These are phyloP conservation scores for Raddia guianensis DNA, from an alignment of 176 grass and related monocot genomes.

Conservation along the genomic window DNA sequence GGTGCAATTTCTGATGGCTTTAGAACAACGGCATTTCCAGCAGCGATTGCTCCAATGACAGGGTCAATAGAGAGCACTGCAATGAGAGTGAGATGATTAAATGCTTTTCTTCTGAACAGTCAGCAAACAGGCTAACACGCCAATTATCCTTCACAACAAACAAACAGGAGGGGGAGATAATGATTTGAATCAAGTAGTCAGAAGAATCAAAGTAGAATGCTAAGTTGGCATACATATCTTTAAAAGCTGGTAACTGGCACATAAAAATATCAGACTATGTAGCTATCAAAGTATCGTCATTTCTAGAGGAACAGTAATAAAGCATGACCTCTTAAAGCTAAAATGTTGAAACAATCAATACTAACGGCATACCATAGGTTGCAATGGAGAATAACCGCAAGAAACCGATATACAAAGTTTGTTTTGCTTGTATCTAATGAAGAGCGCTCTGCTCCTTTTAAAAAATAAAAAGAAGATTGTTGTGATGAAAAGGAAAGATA, in stretches of 20 bases:
- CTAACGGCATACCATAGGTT: neutral
- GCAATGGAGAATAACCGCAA: neutral
- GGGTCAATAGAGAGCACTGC: constrained; percentile 84
- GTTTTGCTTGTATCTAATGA: neutral
- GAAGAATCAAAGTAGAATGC: neutral
- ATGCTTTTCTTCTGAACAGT: neutral
- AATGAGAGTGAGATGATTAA: constrained; percentile 8
- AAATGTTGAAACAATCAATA: constrained; percentile 26
- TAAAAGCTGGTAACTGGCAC: neutral
- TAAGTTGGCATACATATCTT: neutral
- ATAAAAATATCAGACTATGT: neutral
- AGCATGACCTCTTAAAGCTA: neutral
- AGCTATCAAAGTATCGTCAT: neutral
- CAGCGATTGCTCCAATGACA: constrained; percentile 85
- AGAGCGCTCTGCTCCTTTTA: too few species aligned
- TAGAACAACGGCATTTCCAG: constrained; percentile 79
- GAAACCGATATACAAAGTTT: neutral
- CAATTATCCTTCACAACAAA: neutral
- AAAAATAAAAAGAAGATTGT: neutral
- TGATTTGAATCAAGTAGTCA: neutral
- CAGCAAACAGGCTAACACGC: neutral
- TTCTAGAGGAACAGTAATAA: neutral
- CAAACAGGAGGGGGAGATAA: neutral
- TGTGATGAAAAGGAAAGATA: constrained; percentile 24
- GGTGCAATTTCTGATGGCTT: constrained; percentile 93